A percentile compares a stretch with the other conserved stretches of the same genome.
Evolutionary conservation across 2,329 filamentous ascomycete species (phyloP).

Genomic region (Colletotrichum lindemuthianum): DNA sequence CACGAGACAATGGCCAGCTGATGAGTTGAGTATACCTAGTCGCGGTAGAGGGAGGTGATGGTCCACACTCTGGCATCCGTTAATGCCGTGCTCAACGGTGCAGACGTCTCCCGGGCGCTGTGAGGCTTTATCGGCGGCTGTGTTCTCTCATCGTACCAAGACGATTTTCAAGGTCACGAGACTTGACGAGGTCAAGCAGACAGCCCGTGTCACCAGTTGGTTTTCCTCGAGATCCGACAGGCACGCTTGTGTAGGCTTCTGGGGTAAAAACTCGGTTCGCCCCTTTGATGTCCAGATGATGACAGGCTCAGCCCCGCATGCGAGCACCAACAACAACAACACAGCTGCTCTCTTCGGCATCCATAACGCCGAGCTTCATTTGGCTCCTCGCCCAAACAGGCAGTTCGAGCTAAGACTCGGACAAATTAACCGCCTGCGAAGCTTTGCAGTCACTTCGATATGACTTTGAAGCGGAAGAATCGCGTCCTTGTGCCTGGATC

Average conservation of each 20-base stretch:
- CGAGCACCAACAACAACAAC: background rate
- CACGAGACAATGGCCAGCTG: too few species aligned
- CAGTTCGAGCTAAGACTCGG: background rate
- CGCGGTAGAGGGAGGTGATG: too few species aligned
- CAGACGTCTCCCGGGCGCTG: too few species aligned
- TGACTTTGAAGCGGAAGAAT: conserved; percentile 6
- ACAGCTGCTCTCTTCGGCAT: conserved; percentile 8
- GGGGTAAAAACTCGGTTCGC: conserved; percentile 1
- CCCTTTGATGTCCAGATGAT: conserved; percentile 31
- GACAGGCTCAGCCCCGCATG: conserved; percentile 14
- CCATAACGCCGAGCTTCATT: conserved; percentile 19
- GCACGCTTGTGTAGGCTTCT: conserved; percentile 16
- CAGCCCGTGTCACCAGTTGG: too few species aligned
- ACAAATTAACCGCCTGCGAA: background rate
- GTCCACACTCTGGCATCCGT: too few species aligned
- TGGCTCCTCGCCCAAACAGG: background rate
- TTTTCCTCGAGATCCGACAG: conserved; percentile 13
- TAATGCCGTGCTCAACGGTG: too few species aligned
- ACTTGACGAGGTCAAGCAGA: too few species aligned
- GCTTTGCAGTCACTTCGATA: background rate
- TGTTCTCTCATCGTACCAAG: too few species aligned
- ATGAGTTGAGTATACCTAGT: too few species aligned
- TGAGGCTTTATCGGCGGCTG: too few species aligned
- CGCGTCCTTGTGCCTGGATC: background rate
- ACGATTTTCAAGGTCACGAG: too few species aligned